A percentile compares a stretch with the other conserved stretches of the same genome.
Conservation (phyloP, 176 grass and related monocot genomes). For the Typha latifolia region DNA sequence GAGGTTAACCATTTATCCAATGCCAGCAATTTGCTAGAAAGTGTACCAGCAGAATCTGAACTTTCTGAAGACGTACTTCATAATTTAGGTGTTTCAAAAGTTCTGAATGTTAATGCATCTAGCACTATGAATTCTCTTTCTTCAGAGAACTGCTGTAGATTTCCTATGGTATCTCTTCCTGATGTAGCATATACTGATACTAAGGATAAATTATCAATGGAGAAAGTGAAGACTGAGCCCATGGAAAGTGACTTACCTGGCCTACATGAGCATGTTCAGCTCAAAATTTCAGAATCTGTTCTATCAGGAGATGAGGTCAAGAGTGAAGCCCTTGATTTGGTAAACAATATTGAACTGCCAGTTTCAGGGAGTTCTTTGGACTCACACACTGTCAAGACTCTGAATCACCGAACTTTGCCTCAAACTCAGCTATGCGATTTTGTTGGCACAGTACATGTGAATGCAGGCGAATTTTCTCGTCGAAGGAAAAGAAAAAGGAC, state of each 20-base stretch:
- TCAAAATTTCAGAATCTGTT: constrained; percentile 10
- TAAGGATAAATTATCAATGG: constrained; percentile 13
- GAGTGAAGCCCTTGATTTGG: constrained; percentile 9
- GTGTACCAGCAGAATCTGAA: too few species aligned
- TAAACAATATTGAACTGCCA: not conserved
- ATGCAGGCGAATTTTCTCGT: constrained; percentile 19
- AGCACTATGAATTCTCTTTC: not conserved
- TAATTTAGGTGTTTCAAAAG: not conserved
- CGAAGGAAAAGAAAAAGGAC: constrained; percentile 62
- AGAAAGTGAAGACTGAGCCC: constrained; percentile 31
- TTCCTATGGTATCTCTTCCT: constrained; percentile 9
- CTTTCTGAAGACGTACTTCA: not conserved
- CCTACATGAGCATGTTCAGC: constrained; percentile 6
- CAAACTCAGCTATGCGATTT: not conserved
- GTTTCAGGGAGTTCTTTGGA: not conserved
- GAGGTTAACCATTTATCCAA: too few species aligned
- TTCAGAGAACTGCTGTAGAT: not conserved
- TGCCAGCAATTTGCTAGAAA: too few species aligned
- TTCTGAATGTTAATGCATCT: not conserved
- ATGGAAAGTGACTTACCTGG: constrained; percentile 9
- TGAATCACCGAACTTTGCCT: constrained; percentile 2
- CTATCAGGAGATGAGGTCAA: constrained; percentile 1
- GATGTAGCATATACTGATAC: constrained; percentile 5
- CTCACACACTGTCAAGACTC: not conserved
- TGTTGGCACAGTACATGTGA: not conserved